Base-by-base conservation (phyloP, 495 filamentous ascomycete species). In the Podospora anserina region DNA sequence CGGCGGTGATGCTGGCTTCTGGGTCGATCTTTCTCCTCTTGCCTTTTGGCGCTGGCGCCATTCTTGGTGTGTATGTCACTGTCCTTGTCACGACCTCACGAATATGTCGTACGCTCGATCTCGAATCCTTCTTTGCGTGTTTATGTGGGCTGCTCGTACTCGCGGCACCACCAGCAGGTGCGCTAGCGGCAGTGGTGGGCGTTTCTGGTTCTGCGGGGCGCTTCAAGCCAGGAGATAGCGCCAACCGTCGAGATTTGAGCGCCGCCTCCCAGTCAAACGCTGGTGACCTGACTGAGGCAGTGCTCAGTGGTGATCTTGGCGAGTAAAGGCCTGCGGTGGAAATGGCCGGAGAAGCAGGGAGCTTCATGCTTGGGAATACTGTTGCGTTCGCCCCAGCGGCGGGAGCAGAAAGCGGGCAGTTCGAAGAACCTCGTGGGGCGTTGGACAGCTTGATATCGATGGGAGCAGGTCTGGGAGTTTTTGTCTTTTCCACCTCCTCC, bases 61-160 rank as follows among this genome's bases (percentile, higher is more conserved):
- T 89, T 66, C 82, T 72, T 61, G 88, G 88, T 28, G 87, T 90
- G 76, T 91, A 91, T 6, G 90, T 92, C 61, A 92, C 90, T 18
- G 90, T 92, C 64, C 90, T 83, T 39, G 90, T 92, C 56, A 92
- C 88, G 4, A 91, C 88, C 75, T 92, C 88, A 28, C 87, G 80
- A 64, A 91, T 85, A 60, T 86, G 84, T 44, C 83, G 80, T 67
- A 86, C 80, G 69, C 79, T 86, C 16, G 84, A 82, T 59, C 79
- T 72, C 7, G 82, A 78, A 15, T 85, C 76, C 70, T 84, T 85
- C 70, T 75, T 75, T 34, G 58, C 32, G 64, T 76, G 70, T 18
- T 63, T 65, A n/a, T 63, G 66, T 44, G 67, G 65, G 15, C 23
- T n/a, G 4, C 56, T 61, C 2, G 59, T 49, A 62, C 15, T 19